Evolutionary conservation across 2,329 filamentous ascomycete species (phyloP).

Genomic region (Metarhizium rileyi): DNA sequence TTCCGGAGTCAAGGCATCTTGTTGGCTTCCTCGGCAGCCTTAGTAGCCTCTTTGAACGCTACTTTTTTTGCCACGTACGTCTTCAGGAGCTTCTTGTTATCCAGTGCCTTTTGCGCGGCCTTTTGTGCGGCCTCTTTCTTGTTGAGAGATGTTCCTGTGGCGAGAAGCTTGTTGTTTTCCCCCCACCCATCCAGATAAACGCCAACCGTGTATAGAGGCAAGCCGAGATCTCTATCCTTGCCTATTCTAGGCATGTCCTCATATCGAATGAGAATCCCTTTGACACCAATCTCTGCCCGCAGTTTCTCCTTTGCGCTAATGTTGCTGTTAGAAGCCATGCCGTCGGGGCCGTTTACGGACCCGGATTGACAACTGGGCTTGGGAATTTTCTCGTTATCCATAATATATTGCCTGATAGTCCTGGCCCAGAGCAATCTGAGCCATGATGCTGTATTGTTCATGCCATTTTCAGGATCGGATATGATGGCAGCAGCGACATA

Average conservation of each 20-base stretch:
- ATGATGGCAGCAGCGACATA: constrained; percentile 74
- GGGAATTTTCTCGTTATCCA: constrained; percentile 13
- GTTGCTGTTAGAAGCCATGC: neutral
- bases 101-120: constrained; percentile 54
- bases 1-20: neutral
- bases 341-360: neutral
- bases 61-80: constrained; percentile 38
- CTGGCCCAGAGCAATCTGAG: constrained; percentile 65
- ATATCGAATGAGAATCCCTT: constrained; percentile 52
- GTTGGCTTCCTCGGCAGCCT: constrained; percentile 7
- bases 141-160: constrained; percentile 50
- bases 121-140: constrained; percentile 62
- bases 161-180: constrained; percentile 51
- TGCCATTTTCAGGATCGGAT: constrained; percentile 54
- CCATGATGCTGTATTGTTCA: constrained; percentile 56
- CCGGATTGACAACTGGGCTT: neutral
- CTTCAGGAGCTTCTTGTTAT: constrained; percentile 55
- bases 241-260: constrained; percentile 42
- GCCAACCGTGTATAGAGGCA: constrained; percentile 52
- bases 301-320: constrained; percentile 22
- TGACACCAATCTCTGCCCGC: constrained; percentile 36
- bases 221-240: constrained; percentile 42
- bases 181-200: constrained; percentile 61
- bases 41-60: constrained; percentile 26
- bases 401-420: constrained; percentile 47